Evolutionary conservation across 768 basidiomycete genomes (phyloP).

Genomic region (Mycena rebaudengoi): DNA sequence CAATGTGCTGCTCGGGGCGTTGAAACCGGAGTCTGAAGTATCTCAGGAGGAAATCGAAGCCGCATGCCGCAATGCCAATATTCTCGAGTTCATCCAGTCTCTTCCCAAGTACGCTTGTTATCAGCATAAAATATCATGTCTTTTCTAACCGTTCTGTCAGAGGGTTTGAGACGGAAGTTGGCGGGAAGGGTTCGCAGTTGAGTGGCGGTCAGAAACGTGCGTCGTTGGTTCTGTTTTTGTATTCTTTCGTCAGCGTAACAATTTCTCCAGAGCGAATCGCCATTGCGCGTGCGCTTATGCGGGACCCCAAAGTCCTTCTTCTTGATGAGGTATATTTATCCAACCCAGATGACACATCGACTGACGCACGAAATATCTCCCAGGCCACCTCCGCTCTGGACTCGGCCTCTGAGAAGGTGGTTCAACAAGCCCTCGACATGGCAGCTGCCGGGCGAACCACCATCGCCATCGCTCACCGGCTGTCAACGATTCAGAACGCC

Average conservation of each 20-base stretch:
- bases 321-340: constrained; percentile 82
- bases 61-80: constrained; percentile 87
- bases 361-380: too few species aligned
- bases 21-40: constrained; percentile 76
- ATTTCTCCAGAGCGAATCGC: constrained; percentile 64
- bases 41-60: constrained; percentile 87
- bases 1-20: constrained; percentile 87
- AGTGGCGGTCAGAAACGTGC: constrained; percentile 88
- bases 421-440: constrained; percentile 90
- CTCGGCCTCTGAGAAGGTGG: constrained; percentile 90
- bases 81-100: constrained; percentile 86
- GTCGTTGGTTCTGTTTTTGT: constrained; percentile 31
- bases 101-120: constrained; percentile 70
- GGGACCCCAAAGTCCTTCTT: constrained; percentile 89
- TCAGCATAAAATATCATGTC: background rate
- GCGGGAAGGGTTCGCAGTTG: constrained; percentile 87
- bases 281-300: constrained; percentile 88
- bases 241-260: too few species aligned
- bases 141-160: constrained; percentile 40
- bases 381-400: constrained; percentile 88
- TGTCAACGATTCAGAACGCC: constrained; percentile 1
- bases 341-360: too few species aligned
- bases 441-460: constrained; percentile 94
- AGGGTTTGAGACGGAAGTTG: constrained; percentile 90
- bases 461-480: constrained; percentile 77